A percentile compares a stretch with the other conserved stretches of the same genome.
phyloP scores from a whole-genome alignment of 352 stramenopile species.

The Phytopythium boreale region DNA sequence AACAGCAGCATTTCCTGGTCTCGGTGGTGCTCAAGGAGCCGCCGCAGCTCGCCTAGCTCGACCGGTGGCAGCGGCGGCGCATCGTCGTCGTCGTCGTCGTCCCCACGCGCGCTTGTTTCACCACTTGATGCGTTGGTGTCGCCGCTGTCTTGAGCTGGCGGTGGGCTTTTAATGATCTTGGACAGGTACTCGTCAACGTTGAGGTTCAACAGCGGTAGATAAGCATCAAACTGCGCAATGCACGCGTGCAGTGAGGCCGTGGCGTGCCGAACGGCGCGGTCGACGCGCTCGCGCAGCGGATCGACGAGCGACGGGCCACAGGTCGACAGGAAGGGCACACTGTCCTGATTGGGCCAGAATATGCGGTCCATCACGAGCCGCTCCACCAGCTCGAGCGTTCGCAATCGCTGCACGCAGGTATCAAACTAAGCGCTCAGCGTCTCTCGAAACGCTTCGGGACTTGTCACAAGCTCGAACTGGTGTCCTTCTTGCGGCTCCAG shows the following conservation, averaged over 20 bases:
- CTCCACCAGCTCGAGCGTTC: constrained; percentile 90
- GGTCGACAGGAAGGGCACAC: constrained; percentile 78
- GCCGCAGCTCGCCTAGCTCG: constrained; percentile 68
- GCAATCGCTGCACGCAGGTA: constrained; percentile 66
- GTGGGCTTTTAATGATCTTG: constrained; percentile 50
- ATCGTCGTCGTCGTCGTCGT: constrained; percentile 34
- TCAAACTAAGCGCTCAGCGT: constrained; percentile 80
- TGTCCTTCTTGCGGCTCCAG: constrained; percentile 42
- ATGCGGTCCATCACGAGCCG: constrained; percentile 93
- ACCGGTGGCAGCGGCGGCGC: constrained; percentile 52
- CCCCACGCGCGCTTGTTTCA: constrained; percentile 14
- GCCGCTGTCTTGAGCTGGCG: constrained; percentile 1
- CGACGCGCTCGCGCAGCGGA: constrained; percentile 49
- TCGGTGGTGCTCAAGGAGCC: constrained; percentile 59
- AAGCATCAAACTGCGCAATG: constrained; percentile 73
- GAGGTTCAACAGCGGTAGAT: constrained; percentile 89
- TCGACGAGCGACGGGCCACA: constrained; percentile 12
- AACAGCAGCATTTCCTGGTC: constrained; percentile 71
- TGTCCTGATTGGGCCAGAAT: constrained; percentile 93
- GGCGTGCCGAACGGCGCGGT: constrained; percentile 35
- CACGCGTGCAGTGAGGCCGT: constrained; percentile 73
- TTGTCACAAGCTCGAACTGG: constrained; percentile 80
- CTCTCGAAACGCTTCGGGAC: constrained; percentile 60
- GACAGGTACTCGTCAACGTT: constrained; percentile 84
- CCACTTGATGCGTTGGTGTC: background rate